These are phyloP conservation scores for Penicillium ucsense DNA, from an alignment of 495 filamentous ascomycete genomes.

Conservation along the genomic window DNA sequence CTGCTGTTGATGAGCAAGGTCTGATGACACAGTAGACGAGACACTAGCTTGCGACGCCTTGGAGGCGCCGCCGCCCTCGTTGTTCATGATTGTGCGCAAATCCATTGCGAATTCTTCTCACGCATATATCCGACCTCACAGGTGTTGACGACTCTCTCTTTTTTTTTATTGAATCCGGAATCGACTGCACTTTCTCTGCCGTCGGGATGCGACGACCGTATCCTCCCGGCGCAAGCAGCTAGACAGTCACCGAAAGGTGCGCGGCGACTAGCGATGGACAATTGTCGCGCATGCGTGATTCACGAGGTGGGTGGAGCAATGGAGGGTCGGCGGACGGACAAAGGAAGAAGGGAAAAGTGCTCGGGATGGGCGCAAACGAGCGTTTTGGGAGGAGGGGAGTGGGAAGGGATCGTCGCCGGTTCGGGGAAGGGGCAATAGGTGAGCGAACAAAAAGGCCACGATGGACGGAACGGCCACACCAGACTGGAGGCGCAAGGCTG, in stretches of 20 bases:
- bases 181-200: neutral
- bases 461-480: neutral
- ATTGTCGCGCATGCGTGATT: slow-evolving; percentile 11
- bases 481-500: too few species aligned
- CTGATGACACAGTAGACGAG: slow-evolving; percentile 15
- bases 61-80: slow-evolving; percentile 31
- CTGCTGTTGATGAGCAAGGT: slow-evolving; percentile 21
- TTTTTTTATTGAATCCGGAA: slow-evolving; percentile 4
- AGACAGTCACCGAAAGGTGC: slow-evolving; percentile 6
- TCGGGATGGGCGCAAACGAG: slow-evolving; percentile 9
- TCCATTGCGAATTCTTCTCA: slow-evolving; percentile 46
- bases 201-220: too few species aligned
- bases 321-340: slow-evolving; percentile 10
- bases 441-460: slow-evolving; percentile 1
- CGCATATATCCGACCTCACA: too few species aligned
- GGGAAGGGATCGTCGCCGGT: slow-evolving; percentile 12
- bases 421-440: slow-evolving; percentile 3
- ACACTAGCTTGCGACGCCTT: slow-evolving; percentile 17
- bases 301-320: slow-evolving; percentile 7
- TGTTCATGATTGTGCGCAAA: slow-evolving; percentile 46
- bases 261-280: slow-evolving; percentile 11
- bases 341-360: slow-evolving; percentile 21
- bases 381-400: neutral
- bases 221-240: slow-evolving; percentile 9
- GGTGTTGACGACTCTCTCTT: neutral